A percentile compares a stretch with the other conserved stretches of the same genome.
Conservation (phyloP, 805 yeast genomes). For the Ogataea chonburiensis region DNA sequence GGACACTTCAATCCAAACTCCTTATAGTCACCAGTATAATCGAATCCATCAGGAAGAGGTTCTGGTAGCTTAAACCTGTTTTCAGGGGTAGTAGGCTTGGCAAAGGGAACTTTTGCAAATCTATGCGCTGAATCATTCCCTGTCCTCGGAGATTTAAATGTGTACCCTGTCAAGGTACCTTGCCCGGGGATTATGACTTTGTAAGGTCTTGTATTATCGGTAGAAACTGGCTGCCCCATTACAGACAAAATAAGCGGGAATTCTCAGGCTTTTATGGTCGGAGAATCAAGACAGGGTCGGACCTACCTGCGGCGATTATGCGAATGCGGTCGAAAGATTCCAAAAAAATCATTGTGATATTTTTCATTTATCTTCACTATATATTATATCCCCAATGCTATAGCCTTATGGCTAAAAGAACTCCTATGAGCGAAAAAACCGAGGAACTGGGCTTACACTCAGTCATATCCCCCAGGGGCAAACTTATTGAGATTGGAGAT, state of each 20-base stretch:
- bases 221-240: constrained; percentile 28
- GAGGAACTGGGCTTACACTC: too few species aligned
- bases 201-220: constrained; percentile 23
- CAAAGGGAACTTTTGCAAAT: constrained; percentile 36
- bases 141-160: constrained; percentile 18
- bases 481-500: constrained; percentile 9
- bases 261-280: neutral
- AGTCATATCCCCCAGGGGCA: constrained; percentile 6
- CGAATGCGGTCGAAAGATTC: neutral
- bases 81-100: constrained; percentile 33
- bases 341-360: too few species aligned
- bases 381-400: too few species aligned
- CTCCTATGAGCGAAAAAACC: too few species aligned
- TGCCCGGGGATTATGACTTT: constrained; percentile 23
- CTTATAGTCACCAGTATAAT: constrained; percentile 40
- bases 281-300: neutral
- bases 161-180: constrained; percentile 33
- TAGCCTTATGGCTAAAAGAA: too few species aligned
- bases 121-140: constrained; percentile 26
- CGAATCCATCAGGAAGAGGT: constrained; percentile 34
- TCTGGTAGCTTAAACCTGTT: constrained; percentile 33
- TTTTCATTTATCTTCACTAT: too few species aligned
- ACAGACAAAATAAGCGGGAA: neutral
- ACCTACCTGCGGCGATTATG: constrained; percentile 1
- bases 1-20: constrained; percentile 37